Evolutionary conservation across 163 green algal species (phyloP), one percentile per base, ranked within the genome.

Genomic region (Chloromonas sp.): DNA sequence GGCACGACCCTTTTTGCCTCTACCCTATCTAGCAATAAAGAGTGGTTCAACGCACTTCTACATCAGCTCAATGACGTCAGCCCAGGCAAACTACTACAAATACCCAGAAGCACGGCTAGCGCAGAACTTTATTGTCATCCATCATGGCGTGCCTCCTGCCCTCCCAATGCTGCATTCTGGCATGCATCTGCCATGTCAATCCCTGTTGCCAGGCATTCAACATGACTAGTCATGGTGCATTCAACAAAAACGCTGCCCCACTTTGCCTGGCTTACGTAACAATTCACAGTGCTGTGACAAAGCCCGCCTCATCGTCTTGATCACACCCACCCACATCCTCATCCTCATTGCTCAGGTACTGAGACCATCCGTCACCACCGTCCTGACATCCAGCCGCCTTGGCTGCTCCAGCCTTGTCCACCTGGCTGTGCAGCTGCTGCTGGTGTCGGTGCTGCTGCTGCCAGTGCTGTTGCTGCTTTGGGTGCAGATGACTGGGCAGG

Each of bases 141-240:
- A 36, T 36, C 36, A 36, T 36, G 36, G 36, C 36, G 36, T 36
- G 36, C 36, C 36, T 36, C 36, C 36, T 36, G 36, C 36, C 36
- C 36, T 36, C 36, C 36, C 36, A 36, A 36, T 36, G 36, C 36
- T 36, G 36, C 36, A 36, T 36, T 36, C 36, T 36, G 36, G 36
- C 36, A 36, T 36, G 36, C 36, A 36, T 36, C 36, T 36, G 36
- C 36, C 36, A 36, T 36, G 36, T 36, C 36, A 36, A 36, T 36
- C 36, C 36, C 36, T 36, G 36, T 36, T 36, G 36, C 36, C 36
- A 36, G 36, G 36, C 36, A 36, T 36, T 36, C 36, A 36, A 36
- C 36, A 36, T 36, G 36, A 36, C 36, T 36, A 36, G 36, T 60
- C 60, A 71, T 98, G 81, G 83, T 96, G 80, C 91, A 36, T 36